A percentile compares a stretch with the other conserved stretches of the same genome.
Evolutionary conservation across 2,329 filamentous ascomycete genomes (phyloP).

Genomic region (Aspergillus spinulosporus): DNA sequence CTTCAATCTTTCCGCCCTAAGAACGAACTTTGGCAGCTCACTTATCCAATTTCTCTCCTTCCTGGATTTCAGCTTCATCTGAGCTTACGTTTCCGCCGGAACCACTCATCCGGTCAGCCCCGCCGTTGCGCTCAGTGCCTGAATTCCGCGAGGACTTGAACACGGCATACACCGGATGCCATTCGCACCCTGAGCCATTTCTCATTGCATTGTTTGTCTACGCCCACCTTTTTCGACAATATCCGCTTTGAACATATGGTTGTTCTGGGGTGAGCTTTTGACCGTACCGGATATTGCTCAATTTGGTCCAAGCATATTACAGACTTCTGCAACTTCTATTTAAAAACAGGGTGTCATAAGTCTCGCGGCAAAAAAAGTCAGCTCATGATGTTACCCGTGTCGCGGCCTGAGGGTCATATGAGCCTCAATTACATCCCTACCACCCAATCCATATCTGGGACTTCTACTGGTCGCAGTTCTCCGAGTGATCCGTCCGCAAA

Average conservation of each 20-base stretch:
- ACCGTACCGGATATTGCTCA: constrained; percentile 23
- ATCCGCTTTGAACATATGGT: constrained; percentile 22
- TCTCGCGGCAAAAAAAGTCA: constrained; percentile 46
- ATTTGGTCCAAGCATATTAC: constrained; percentile 6
- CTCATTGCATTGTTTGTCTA: not conserved
- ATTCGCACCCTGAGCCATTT: not conserved
- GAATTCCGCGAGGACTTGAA: constrained; percentile 15
- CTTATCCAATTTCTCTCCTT: constrained; percentile 17
- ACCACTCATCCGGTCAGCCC: constrained; percentile 18
- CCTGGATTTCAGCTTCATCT: constrained; percentile 12
- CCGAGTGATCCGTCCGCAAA: constrained; percentile 71
- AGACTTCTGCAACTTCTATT: constrained; percentile 4
- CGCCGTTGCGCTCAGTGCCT: constrained; percentile 20
- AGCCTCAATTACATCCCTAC: constrained; percentile 76
- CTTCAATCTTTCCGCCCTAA: constrained; percentile 17
- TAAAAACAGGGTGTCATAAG: constrained; percentile 15
- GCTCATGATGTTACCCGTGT: constrained; percentile 87
- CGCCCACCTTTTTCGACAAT: not conserved
- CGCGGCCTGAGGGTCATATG: constrained; percentile 79
- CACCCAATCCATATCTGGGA: constrained; percentile 70
- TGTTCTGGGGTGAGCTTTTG: constrained; percentile 21
- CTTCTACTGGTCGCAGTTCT: constrained; percentile 77
- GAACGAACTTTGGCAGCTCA: constrained; percentile 14
- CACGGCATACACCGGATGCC: constrained; percentile 9
- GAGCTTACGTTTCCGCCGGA: constrained; percentile 25